A percentile compares a stretch with the other conserved stretches of the same genome.
Conservation (phyloP, 495 filamentous ascomycete genomes). For the Aspergillus cavernicola region DNA sequence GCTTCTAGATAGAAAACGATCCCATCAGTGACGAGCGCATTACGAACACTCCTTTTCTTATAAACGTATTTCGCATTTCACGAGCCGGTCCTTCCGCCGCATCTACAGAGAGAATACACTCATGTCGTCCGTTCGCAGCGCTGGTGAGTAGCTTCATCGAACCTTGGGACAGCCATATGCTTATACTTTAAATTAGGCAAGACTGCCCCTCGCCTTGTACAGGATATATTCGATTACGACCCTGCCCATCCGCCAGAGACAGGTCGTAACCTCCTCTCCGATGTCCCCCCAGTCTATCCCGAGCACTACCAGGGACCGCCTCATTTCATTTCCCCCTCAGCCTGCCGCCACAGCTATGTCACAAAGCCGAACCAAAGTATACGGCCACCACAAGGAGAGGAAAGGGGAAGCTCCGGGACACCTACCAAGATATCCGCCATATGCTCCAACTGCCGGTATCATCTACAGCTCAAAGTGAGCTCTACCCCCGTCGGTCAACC, state of each 20-base stretch:
- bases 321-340: slow-evolving; percentile 34
- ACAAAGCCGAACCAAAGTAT: slow-evolving; percentile 51
- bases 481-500: slow-evolving; percentile 26
- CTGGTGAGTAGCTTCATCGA: slow-evolving; percentile 28
- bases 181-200: slow-evolving; percentile 44
- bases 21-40: neutral
- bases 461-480: slow-evolving; percentile 50
- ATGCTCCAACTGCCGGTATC: slow-evolving; percentile 54
- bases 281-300: slow-evolving; percentile 45
- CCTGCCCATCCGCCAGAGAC: slow-evolving; percentile 42
- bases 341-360: slow-evolving; percentile 55
- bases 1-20: slow-evolving; percentile 1
- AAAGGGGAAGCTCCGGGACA: slow-evolving; percentile 31
- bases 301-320: slow-evolving; percentile 25
- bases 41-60: neutral
- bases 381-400: slow-evolving; percentile 33
- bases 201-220: slow-evolving; percentile 56
- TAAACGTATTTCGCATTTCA: neutral
- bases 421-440: slow-evolving; percentile 50
- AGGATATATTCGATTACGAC: slow-evolving; percentile 57
- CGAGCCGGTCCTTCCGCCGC: slow-evolving; percentile 8
- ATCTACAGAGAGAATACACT: slow-evolving; percentile 18
- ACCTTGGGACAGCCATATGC: neutral
- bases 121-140: slow-evolving; percentile 34
- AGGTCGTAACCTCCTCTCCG: slow-evolving; percentile 52